Conservation (phyloP, 2,329 filamentous ascomycete species). For the Aspergillus novofumigatus region DNA sequence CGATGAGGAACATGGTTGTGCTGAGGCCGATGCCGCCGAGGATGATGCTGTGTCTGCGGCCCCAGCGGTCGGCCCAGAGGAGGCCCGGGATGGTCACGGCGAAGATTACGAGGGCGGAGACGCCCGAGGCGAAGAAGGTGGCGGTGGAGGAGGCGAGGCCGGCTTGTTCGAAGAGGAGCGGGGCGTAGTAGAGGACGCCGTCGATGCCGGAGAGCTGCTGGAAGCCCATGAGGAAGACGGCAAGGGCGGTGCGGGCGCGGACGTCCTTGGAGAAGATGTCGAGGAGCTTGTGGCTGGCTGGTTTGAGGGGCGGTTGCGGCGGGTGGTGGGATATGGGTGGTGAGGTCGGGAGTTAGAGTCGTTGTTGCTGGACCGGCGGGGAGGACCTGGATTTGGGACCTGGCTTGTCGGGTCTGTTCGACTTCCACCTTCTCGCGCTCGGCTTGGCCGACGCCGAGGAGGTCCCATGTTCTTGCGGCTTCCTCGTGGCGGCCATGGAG, state of each 20-base stretch:
- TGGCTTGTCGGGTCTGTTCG: conserved; percentile 16
- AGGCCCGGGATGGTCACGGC: conserved; percentile 55
- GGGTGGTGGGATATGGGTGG: too few species aligned
- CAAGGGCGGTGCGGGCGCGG: conserved; percentile 48
- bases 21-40: conserved; percentile 51
- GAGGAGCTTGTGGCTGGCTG: conserved; percentile 20
- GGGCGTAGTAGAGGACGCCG: conserved; percentile 56
- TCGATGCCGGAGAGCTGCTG: conserved; percentile 61
- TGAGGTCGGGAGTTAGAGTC: not conserved
- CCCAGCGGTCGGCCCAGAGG: conserved; percentile 55
- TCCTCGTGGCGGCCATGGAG: conserved; percentile 45
- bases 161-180: conserved; percentile 56
- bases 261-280: conserved; percentile 40
- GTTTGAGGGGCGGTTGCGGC: conserved; percentile 3
- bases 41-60: conserved; percentile 52
- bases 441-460: conserved; percentile 42
- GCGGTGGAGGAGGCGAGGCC: conserved; percentile 52
- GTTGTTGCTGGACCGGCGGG: not conserved
- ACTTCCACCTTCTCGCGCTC: conserved; percentile 50
- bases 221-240: conserved; percentile 56
- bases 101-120: conserved; percentile 58
- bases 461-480: conserved; percentile 41
- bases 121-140: conserved; percentile 58
- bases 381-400: not conserved
- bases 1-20: conserved; percentile 34